phyloP scores from a whole-genome alignment of 352 stramenopile genomes.

The Pythium guiyangense region DNA sequence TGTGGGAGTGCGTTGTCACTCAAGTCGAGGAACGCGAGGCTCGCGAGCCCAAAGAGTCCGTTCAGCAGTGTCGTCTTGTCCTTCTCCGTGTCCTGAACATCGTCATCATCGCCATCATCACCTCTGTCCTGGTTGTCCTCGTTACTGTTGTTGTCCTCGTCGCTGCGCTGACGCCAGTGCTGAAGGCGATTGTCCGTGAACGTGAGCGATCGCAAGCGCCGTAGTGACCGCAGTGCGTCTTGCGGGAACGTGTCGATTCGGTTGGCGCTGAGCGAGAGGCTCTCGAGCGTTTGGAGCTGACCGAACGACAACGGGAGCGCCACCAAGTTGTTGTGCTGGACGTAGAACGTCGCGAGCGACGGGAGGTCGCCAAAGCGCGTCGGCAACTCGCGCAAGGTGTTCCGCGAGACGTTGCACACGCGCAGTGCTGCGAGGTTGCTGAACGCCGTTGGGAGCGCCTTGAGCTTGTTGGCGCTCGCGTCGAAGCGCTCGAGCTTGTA shows the following conservation, averaged over 20 bases:
- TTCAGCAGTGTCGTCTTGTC: constrained; percentile 8
- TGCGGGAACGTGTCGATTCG: constrained; percentile 37
- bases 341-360: constrained; percentile 22
- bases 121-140: background rate
- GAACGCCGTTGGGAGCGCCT: constrained; percentile 34
- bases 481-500: constrained; percentile 24
- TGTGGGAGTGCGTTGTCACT: constrained; percentile 32
- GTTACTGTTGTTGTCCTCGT: background rate
- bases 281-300: constrained; percentile 28
- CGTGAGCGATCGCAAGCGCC: constrained; percentile 22
- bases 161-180: constrained; percentile 22
- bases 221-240: constrained; percentile 14
- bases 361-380: constrained; percentile 28
- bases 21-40: constrained; percentile 40
- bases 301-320: constrained; percentile 34
- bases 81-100: constrained; percentile 7
- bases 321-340: constrained; percentile 37
- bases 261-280: constrained; percentile 38
- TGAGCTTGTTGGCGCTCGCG: constrained; percentile 39
- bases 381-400: constrained; percentile 34
- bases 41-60: constrained; percentile 19
- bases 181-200: constrained; percentile 46
- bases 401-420: constrained; percentile 36
- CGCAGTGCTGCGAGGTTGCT: constrained; percentile 34
- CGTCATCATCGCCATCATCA: too few species aligned